phyloP scores from a whole-genome alignment of 1,284 basidiomycete genomes.

The Mycena citricolor region DNA sequence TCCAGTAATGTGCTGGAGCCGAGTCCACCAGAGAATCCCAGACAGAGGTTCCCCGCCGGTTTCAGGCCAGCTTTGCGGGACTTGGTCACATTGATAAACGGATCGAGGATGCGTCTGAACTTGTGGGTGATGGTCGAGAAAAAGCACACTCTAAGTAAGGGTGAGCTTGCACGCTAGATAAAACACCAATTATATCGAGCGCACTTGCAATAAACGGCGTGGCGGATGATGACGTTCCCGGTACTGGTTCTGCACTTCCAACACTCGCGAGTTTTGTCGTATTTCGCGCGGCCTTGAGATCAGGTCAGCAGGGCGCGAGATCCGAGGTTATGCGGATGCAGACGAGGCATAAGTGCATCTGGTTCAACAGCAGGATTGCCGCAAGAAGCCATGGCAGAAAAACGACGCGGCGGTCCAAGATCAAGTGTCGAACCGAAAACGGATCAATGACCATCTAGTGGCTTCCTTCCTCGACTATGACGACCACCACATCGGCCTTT shows the following conservation, averaged over 20 bases:
- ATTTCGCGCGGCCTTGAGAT: slow-evolving; percentile 55
- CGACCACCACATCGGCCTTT: slow-evolving; percentile 50
- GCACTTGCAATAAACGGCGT: slow-evolving; percentile 82
- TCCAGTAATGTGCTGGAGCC: slow-evolving; percentile 74
- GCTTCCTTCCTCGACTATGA: slow-evolving; percentile 3
- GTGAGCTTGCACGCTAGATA: slow-evolving; percentile 1
- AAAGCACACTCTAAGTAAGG: slow-evolving; percentile 60
- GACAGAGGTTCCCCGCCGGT: slow-evolving; percentile 62
- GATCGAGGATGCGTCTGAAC: slow-evolving; percentile 66
- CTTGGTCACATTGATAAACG: slow-evolving; percentile 55
- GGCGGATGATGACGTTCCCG: slow-evolving; percentile 72
- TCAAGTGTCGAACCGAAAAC: too few relatives aligned
- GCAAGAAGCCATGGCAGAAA: slow-evolving; percentile 39
- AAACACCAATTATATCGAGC: slow-evolving; percentile 25
- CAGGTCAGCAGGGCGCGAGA: not conserved
- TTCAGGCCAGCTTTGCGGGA: slow-evolving; percentile 53
- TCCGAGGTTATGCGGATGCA: slow-evolving; percentile 3
- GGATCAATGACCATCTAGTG: not conserved
- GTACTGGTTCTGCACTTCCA: slow-evolving; percentile 65
- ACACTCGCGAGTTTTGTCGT: slow-evolving; percentile 63
- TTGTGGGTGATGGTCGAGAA: slow-evolving; percentile 57
- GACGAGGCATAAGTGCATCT: slow-evolving; percentile 66
- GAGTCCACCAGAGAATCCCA: slow-evolving; percentile 74
- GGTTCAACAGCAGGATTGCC: slow-evolving; percentile 58
- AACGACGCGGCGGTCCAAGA: not conserved